Conservation (phyloP, 2,329 filamentous ascomycete genomes). For the Arthrobotrys pseudoclavata region DNA sequence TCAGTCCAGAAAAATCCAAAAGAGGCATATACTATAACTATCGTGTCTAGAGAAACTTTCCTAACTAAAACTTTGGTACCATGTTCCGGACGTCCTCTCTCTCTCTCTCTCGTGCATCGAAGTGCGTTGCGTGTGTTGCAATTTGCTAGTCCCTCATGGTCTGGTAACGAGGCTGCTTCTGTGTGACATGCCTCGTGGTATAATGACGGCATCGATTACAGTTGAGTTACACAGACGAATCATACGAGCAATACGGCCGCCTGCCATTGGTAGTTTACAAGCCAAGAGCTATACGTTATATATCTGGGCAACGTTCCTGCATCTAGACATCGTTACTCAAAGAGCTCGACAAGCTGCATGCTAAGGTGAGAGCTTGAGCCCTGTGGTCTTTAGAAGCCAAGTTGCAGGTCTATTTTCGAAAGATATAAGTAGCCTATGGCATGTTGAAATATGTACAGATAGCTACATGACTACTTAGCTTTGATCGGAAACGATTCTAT, state of each 20-base stretch:
- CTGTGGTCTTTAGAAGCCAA: no score
- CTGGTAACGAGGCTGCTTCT: no score
- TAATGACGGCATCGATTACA: neutral
- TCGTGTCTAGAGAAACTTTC: no score
- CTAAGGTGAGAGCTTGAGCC: no score
- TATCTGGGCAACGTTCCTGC: neutral
- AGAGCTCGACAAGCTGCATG: neutral
- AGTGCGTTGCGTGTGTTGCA: conserved; percentile 3
- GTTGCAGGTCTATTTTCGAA: no score
- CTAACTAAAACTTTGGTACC: no score
- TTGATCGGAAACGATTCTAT: neutral
- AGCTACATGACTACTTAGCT: neutral
- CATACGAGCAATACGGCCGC: neutral
- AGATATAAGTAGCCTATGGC: no score
- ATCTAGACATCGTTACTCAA: neutral
- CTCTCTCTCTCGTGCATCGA: no score
- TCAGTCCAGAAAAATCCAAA: no score
- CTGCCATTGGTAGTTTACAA: neutral
- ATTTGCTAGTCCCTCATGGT: neutral
- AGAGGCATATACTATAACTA: no score
- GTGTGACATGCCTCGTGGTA: conserved; percentile 13
- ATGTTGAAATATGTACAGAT: neutral
- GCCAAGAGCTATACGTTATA: neutral
- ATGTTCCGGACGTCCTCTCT: no score
- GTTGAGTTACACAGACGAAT: neutral